Evolutionary conservation across 352 stramenopile genomes (phyloP).

Genomic region (Halophytophthora polymorphica): DNA sequence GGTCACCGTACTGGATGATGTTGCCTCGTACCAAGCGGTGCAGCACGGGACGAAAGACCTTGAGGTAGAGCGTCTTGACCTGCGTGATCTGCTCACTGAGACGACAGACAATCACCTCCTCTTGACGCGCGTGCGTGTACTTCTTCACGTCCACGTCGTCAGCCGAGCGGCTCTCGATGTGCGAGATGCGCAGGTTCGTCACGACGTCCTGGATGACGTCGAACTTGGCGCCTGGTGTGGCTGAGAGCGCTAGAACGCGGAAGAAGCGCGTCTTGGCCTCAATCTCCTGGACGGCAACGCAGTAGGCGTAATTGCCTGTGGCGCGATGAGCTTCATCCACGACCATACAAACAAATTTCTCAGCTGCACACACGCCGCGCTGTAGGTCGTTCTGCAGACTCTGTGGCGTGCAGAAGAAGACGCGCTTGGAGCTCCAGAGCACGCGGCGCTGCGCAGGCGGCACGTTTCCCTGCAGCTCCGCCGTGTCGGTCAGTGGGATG

Average conservation of each 20-base stretch:
- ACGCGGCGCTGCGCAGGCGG: constrained; percentile 56
- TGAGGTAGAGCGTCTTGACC: constrained; percentile 61
- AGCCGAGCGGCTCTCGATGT: constrained; percentile 94
- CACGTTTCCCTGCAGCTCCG: constrained; percentile 84
- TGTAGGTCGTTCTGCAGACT: constrained; percentile 96
- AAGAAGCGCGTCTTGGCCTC: constrained; percentile 75
- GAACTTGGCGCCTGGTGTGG: constrained; percentile 96
- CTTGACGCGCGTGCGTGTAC: constrained; percentile 79
- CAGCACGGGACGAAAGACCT: constrained; percentile 59
- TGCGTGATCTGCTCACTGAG: constrained; percentile 58
- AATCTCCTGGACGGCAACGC: constrained; percentile 84
- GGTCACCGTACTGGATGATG: constrained; percentile 67
- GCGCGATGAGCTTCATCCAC: constrained; percentile 98
- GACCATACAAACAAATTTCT: constrained; percentile 94
- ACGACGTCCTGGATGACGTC: constrained; percentile 96
- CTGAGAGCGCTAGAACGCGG: constrained; percentile 93
- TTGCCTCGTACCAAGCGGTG: constrained; percentile 49
- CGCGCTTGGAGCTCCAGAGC: constrained; percentile 91
- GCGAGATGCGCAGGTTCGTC: constrained; percentile 91
- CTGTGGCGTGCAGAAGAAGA: constrained; percentile 99
- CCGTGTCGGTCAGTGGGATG: constrained; percentile 87
- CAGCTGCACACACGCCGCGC: constrained; percentile 62
- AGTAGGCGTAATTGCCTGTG: constrained; percentile 97
- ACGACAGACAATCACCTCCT: constrained; percentile 81
- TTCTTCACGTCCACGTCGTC: constrained; percentile 94